A percentile compares a stretch with the other conserved stretches of the same genome.
Conservation (phyloP, 2,329 filamentous ascomycete species). For the Fusarium begoniae region DNA sequence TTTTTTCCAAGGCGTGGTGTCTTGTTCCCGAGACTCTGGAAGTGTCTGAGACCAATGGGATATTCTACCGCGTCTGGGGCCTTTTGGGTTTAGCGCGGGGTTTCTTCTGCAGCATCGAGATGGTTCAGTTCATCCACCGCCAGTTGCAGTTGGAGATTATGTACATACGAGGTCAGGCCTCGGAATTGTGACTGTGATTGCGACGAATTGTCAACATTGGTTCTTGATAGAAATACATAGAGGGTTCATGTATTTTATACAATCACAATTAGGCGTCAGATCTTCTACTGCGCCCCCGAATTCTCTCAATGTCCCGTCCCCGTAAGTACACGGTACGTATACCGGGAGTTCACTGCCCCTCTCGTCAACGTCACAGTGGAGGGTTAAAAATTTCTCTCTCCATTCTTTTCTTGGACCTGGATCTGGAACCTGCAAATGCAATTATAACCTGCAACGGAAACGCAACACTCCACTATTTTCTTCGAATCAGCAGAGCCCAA, state of each 20-base stretch:
- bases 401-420: neutral
- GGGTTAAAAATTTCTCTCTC: slow-evolving; percentile 35
- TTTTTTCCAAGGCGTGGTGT: neutral
- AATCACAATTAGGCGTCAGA: neutral
- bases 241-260: neutral
- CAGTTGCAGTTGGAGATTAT: slow-evolving; percentile 2
- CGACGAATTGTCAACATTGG: neutral
- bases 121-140: slow-evolving; percentile 26
- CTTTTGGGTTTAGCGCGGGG: slow-evolving; percentile 31
- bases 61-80: neutral
- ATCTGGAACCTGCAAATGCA: neutral
- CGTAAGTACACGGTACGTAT: neutral
- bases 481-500: slow-evolving; percentile 15
- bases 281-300: slow-evolving; percentile 15
- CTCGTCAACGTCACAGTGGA: slow-evolving; percentile 42
- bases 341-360: slow-evolving; percentile 17
- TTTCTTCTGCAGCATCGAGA: slow-evolving; percentile 6
- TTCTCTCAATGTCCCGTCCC: neutral
- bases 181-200: neutral
- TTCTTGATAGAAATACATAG: neutral
- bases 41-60: slow-evolving; percentile 24
- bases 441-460: neutral
- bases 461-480: neutral
- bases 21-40: slow-evolving; percentile 12
- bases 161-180: slow-evolving; percentile 9